phyloP scores from a whole-genome alignment of 768 basidiomycete species.

The Xerocomus brunneocitrinus region DNA sequence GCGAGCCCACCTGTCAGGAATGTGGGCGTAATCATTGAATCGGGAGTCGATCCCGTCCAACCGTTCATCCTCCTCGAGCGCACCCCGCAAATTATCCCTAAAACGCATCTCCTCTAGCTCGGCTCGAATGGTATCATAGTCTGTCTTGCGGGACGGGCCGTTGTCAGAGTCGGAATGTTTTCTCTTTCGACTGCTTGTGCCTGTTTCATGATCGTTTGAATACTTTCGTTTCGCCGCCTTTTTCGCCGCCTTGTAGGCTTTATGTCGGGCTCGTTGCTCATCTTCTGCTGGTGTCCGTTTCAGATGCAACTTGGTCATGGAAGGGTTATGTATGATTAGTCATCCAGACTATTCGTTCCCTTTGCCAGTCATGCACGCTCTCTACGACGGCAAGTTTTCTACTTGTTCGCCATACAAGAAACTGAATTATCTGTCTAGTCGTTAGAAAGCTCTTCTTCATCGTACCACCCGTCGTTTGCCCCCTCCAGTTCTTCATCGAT shows the following conservation, averaged over 20 bases:
- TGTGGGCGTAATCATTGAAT: constrained; percentile 64
- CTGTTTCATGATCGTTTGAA: constrained; percentile 17
- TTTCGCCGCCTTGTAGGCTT: constrained; percentile 47
- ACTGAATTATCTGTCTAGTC: constrained; percentile 18
- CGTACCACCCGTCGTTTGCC: constrained; percentile 32
- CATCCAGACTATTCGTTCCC: constrained; percentile 2
- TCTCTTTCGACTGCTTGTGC: constrained; percentile 8
- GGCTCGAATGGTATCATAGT: constrained; percentile 46
- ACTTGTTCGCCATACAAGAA: neutral
- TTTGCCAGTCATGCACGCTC: constrained; percentile 11
- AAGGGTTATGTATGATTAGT: constrained; percentile 3
- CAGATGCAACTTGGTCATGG: neutral
- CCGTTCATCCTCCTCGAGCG: constrained; percentile 68
- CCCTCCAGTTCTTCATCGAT: constrained; percentile 48
- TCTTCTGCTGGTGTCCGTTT: constrained; percentile 38
- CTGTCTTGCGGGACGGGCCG: constrained; percentile 30
- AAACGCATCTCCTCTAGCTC: constrained; percentile 64
- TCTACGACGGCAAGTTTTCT: constrained; percentile 23
- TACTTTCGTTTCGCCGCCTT: constrained; percentile 39
- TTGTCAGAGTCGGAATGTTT: constrained; percentile 9
- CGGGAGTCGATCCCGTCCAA: constrained; percentile 58
- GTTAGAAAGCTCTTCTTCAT: constrained; percentile 45
- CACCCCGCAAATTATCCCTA: constrained; percentile 67
- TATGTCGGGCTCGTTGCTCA: constrained; percentile 37
- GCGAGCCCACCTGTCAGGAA: constrained; percentile 63